phyloP scores from a whole-genome alignment of 1,284 basidiomycete species.

The Rugosomyces carneus region DNA sequence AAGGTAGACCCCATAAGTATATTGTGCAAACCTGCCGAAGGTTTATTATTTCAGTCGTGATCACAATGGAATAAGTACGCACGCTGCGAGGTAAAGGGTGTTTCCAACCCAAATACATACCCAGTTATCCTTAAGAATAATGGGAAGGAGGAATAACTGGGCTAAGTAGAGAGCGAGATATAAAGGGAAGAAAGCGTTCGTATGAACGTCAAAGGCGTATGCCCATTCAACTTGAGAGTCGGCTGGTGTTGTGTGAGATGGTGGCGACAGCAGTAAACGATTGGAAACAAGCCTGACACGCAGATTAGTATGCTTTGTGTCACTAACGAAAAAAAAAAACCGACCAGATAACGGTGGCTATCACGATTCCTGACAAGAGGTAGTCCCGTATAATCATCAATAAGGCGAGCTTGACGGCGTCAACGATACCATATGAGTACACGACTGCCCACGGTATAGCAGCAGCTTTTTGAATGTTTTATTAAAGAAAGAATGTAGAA shows the following conservation, averaged over 20 bases:
- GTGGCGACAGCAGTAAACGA: conserved; percentile 61
- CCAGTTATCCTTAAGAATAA: conserved; percentile 83
- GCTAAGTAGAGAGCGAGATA: conserved; percentile 85
- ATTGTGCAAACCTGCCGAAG: conserved; percentile 71
- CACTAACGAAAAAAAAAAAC: conserved; percentile 12
- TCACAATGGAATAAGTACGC: conserved; percentile 22
- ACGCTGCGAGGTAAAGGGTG: conserved; percentile 84
- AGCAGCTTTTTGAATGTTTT: conserved; percentile 22
- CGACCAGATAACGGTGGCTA: conserved; percentile 78
- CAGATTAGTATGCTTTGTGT: conserved; percentile 1
- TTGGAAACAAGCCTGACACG: conserved; percentile 63
- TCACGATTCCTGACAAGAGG: conserved; percentile 66
- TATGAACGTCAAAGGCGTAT: conserved; percentile 93
- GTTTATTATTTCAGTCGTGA: not conserved
- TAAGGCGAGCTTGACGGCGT: conserved; percentile 59
- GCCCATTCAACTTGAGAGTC: conserved; percentile 84
- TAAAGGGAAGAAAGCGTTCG: conserved; percentile 90
- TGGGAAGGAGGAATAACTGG: conserved; percentile 77
- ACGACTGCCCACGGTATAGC: conserved; percentile 83
- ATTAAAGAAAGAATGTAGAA: not conserved
- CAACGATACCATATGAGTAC: conserved; percentile 58
- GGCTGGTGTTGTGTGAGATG: conserved; percentile 64
- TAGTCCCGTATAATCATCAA: conserved; percentile 88
- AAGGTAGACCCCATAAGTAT: conserved; percentile 86
- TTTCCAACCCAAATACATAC: conserved; percentile 91